Base-by-base conservation (phyloP, 495 filamentous ascomycete genomes). In the Aspergillus avenaceus region DNA sequence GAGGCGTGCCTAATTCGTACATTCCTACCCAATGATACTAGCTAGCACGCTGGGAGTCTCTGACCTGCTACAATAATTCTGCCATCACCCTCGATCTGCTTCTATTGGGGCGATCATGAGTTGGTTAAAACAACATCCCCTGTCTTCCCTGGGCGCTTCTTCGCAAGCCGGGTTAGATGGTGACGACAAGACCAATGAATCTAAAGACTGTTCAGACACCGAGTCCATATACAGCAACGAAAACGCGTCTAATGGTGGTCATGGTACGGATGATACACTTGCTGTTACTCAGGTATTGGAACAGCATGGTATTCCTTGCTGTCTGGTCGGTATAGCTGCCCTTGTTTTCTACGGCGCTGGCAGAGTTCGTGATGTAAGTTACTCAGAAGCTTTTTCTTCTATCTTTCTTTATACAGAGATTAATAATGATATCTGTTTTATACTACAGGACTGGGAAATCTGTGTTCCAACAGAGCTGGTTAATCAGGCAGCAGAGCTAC, bases 281-380 rank as follows among this genome's bases (percentile, higher is more conserved):
- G 55, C 52, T 29, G 56, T 64, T 40, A 64, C 50, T 49, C 61
- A 50, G 9, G 60, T 59, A 40, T 53, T 64, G 25, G 61, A 64
- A 47, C 48, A 50, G 29, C 44, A 61, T 58, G 58, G 61, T 38
- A 59, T 64, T 29, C 58, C 60, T 47, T 64, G 61, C 43, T 64
- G 61, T 48, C 43, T 64, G 44, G 61, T 64, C 41, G 61, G 58
- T 25, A 50, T 64, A 23, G 60, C 61, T 3, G 61, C 61, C 23
- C 49, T 64, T 36, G 61, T 64, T 14, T 64, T 57, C 49, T 64
- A 64, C 45, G 61, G 61, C 25, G 61, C 61, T 29, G 61, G 58
- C 18, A 56, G 61, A 21, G 50, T 55, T 27, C 61, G 61, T 58
- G 55, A 64, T 54, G 61, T 61, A 61, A 45, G 61, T 24, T 32